Base-by-base conservation (phyloP, 495 filamentous ascomycete genomes). In the Penicillium cataractarum region DNA sequence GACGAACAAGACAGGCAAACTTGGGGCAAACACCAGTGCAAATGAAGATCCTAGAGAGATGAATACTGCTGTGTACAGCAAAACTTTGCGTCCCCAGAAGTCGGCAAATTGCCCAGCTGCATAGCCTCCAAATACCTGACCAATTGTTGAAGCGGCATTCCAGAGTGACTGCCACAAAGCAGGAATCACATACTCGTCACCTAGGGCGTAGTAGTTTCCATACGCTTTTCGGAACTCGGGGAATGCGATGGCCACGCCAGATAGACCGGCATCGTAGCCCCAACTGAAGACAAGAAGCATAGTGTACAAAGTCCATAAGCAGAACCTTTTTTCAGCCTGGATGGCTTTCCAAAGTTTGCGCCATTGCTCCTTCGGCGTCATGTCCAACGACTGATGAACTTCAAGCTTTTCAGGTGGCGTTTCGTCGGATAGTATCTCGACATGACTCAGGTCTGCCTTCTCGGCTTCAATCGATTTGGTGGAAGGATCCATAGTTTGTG, bases 231-330 rank as follows among this genome's bases (percentile, higher is more conserved):
- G 61, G 22, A 64, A 64, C 15, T 58, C 61, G 12, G 61, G 61
- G 22, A 64, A 64, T 2, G 61, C 61, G 39, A 64, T 64, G 49
- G 61, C 61, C 4, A 58, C 26, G 1, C 61, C 61, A 15, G 61
- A 64, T 2, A 64, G 50, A 26, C 53, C 53, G 26, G 61, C 33
- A 33, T 64, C 61, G 21, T 64, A 64, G 10, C 61, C 61, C 46
- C 55, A 64, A 27, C 61, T 58, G 31, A 64, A 64, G 2, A 58
- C 55, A 29, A 64, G 61, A 54, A 64, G 61, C 55, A 64, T 64
- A n/a, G 55, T 64, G 27, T 58, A 64, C 9, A 64, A 26, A 5
- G 61, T 58, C 61, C 61, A 64, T 27, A 19, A 37, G 39, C 61
- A 64, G 21, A 58, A 64, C 49, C 49, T 46, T 17, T 58, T 58